Evolutionary conservation across 345 rosid genomes (phyloP), one percentile per base, ranked within the genome.

Genomic region (Acer negundo): DNA sequence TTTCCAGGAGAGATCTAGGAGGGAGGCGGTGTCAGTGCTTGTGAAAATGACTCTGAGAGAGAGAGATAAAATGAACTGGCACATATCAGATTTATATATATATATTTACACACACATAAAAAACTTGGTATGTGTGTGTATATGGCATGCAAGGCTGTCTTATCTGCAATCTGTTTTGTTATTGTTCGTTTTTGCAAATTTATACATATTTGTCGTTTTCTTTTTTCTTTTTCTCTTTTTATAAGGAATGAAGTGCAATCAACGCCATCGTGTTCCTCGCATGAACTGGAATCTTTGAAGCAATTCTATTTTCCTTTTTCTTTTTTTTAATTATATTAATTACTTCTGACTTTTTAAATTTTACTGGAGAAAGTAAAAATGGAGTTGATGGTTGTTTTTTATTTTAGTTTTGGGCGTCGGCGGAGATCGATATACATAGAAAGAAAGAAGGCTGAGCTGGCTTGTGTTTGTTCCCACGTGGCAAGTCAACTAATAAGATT

Each of bases 191-290:
- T 51, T 71, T 73, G 38, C 28, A 24, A 24, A 26, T 51, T 73
- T 67, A 35, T 35, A 51, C 44, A 12, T 9, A 16, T 35, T 24
- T 55, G 31, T 38, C 68, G 26, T 17, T 23, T 71, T 23, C 73
- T 44, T 28, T 12, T 9, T 42, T 31, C 38, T 31, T 66, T 53
- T 20, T 38, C 56, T 24, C 42, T 49, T 64, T 75, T 64, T 68
- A 7, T 62, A 19, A 83, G 86, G 87, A 80, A 82, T 86, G 71
- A 87, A 82, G 88, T 82, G 85, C 2, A 65, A 71, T 62, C 78
- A 49, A 87, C 86, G 91, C 83, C 89, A 82, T 79, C 81, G 84
- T 79, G 82, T 80, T 72, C 79, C 77, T 73, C 83, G 82, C 76
- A 67, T 74, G 74, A 72, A 72, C 87, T 74, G 89, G 86, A 85